A percentile compares a stretch with the other conserved stretches of the same genome.
These are phyloP conservation scores for Cyberlindnera saturnus DNA, from an alignment of 805 yeast species.

Conservation along the genomic window DNA sequence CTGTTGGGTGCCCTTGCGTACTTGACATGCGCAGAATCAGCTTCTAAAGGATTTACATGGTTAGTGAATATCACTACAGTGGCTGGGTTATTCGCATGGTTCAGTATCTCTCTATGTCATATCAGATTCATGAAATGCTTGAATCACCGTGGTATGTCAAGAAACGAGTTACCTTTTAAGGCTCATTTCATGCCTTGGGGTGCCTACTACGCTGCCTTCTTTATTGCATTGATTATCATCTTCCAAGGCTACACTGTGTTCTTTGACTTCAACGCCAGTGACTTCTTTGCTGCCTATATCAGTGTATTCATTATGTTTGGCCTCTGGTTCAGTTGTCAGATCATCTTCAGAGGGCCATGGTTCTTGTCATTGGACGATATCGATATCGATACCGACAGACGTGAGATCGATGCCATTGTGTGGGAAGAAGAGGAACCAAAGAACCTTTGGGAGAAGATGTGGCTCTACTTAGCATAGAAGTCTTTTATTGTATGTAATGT, in stretches of 20 bases:
- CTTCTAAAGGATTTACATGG: slow-evolving; percentile 62
- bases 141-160: slow-evolving; percentile 53
- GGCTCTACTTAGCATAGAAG: slow-evolving; percentile 27
- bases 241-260: slow-evolving; percentile 72
- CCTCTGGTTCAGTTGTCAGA: slow-evolving; percentile 51
- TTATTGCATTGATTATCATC: slow-evolving; percentile 51
- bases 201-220: slow-evolving; percentile 57
- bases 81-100: slow-evolving; percentile 72
- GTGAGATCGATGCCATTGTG: slow-evolving; percentile 32
- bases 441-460: slow-evolving; percentile 51
- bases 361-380: slow-evolving; percentile 24
- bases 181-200: slow-evolving; percentile 62
- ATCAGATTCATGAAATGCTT: slow-evolving; percentile 65
- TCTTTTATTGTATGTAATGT: no score
- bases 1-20: slow-evolving; percentile 59
- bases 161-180: slow-evolving; percentile 69
- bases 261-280: slow-evolving; percentile 41
- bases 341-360: slow-evolving; percentile 42
- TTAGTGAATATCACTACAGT: slow-evolving; percentile 67
- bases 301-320: slow-evolving; percentile 58
- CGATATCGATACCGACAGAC: slow-evolving; percentile 24
- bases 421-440: slow-evolving; percentile 52
- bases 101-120: slow-evolving; percentile 61
- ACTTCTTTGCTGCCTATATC: slow-evolving; percentile 67
- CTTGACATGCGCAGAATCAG: slow-evolving; percentile 45